These are phyloP conservation scores for Pulveroboletus sp. DNA, from an alignment of 768 basidiomycete genomes.

Conservation along the genomic window DNA sequence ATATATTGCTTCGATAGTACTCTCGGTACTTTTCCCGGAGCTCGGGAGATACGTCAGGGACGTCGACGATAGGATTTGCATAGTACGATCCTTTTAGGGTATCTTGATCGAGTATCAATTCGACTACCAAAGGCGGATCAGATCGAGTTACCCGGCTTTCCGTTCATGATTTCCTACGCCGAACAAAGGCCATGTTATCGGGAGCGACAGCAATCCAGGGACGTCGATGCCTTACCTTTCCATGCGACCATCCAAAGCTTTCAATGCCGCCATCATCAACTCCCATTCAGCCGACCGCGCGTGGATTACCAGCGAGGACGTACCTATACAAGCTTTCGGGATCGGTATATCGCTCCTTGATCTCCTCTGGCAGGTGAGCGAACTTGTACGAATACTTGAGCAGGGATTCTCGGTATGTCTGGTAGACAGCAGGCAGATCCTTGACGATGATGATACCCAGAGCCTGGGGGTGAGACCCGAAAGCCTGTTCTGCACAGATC, in stretches of 20 bases:
- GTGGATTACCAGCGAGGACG: constrained; percentile 17
- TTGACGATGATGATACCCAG: constrained; percentile 79
- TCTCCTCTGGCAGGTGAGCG: constrained; percentile 60
- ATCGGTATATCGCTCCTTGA: constrained; percentile 74
- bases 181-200: neutral
- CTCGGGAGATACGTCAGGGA: constrained; percentile 53
- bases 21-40: constrained; percentile 63
- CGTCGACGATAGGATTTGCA: constrained; percentile 70
- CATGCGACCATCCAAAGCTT: constrained; percentile 97
- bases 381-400: constrained; percentile 75
- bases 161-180: constrained; percentile 90
- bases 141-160: constrained; percentile 60
- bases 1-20: constrained; percentile 87
- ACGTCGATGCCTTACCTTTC: constrained; percentile 56
- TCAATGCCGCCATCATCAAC: neutral
- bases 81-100: constrained; percentile 92
- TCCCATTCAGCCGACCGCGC: too few species aligned
- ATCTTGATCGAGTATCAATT: constrained; percentile 43
- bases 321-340: constrained; percentile 72
- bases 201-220: neutral
- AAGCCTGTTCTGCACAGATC: constrained; percentile 58
- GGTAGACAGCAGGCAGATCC: constrained; percentile 72
- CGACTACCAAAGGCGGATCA: neutral
- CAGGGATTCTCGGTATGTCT: constrained; percentile 59
- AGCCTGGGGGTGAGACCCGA: constrained; percentile 72